phyloP scores from a whole-genome alignment of 768 basidiomycete genomes.

The Aureoboletus auriporus region DNA sequence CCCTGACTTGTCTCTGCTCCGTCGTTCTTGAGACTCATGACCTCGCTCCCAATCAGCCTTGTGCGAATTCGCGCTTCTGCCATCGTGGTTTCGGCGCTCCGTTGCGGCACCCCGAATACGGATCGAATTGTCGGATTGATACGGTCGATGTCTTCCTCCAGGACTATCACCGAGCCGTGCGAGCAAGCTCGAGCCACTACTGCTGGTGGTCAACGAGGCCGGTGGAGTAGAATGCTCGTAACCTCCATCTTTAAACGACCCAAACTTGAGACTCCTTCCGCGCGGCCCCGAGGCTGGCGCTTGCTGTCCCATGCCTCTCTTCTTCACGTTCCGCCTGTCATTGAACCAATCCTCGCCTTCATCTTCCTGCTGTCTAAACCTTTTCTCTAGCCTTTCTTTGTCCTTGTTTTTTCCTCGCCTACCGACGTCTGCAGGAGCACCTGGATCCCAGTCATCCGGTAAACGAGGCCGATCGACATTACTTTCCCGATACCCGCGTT shows the following conservation, averaged over 20 bases:
- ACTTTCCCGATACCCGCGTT: constrained; percentile 32
- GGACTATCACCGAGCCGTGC: constrained; percentile 27
- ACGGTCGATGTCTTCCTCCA: constrained; percentile 7
- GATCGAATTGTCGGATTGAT: constrained; percentile 10
- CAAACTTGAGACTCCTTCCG: constrained; percentile 36
- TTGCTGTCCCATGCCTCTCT: constrained; percentile 20
- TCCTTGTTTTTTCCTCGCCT: constrained; percentile 60
- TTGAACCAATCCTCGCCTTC: constrained; percentile 70
- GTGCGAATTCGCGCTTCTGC: constrained; percentile 8
- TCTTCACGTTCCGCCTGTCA: constrained; percentile 30
- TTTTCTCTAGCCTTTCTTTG: constrained; percentile 50
- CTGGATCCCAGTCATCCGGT: constrained; percentile 43
- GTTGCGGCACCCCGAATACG: constrained; percentile 30
- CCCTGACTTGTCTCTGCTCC: constrained; percentile 21
- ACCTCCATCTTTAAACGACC: constrained; percentile 29
- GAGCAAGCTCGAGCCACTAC: constrained; percentile 29
- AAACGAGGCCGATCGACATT: constrained; percentile 27
- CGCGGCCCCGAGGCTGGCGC: constrained; percentile 7
- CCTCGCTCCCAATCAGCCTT: constrained; percentile 14
- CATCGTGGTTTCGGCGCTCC: constrained; percentile 11
- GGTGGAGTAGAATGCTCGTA: constrained; percentile 18
- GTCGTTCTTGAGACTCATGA: constrained; percentile 5
- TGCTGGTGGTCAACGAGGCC: constrained; percentile 16
- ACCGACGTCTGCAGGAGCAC: constrained; percentile 59
- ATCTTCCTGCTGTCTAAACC: constrained; percentile 48